Evolutionary conservation across 148 eudicot species (phyloP).

Genomic region (Fagopyrum homotropicum): DNA sequence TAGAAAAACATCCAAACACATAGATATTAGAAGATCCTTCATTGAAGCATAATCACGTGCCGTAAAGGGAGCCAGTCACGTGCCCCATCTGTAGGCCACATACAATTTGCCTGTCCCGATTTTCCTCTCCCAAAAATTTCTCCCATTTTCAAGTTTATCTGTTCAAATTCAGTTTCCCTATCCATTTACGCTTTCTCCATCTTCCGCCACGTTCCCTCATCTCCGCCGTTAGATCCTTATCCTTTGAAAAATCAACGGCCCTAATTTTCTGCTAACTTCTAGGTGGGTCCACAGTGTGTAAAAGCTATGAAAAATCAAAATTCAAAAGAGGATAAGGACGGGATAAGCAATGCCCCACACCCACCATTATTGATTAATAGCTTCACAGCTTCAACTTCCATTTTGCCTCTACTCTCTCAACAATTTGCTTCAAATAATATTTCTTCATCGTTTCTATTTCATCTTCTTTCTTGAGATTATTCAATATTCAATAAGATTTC

Average conservation of each 20-base stretch:
- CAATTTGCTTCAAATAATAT: background rate
- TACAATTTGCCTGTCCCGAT: constrained; percentile 2
- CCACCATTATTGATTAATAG: background rate
- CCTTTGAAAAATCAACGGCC: background rate
- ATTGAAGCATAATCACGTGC: constrained; percentile 3
- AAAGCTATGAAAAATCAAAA: background rate
- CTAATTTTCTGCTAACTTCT: background rate
- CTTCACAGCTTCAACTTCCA: background rate
- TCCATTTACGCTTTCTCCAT: constrained; percentile 7
- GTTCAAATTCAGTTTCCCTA: constrained; percentile 2
- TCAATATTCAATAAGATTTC: background rate
- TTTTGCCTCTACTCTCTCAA: no score
- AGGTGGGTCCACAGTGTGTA: background rate
- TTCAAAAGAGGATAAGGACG: constrained; percentile 1
- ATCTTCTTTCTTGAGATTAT: background rate
- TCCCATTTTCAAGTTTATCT: constrained; percentile 2
- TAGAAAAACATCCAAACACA: background rate
- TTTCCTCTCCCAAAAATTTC: constrained; percentile 3
- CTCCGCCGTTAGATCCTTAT: constrained; percentile 1
- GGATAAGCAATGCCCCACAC: background rate
- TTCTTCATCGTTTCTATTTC: background rate
- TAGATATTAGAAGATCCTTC: background rate
- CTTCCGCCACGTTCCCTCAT: background rate
- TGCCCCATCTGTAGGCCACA: constrained; percentile 10
- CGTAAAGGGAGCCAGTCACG: constrained; percentile 13